Evolutionary conservation across 495 filamentous ascomycete genomes (phyloP), one percentile per base, ranked within the genome.

Genomic region (Hypoxylon intermedium): DNA sequence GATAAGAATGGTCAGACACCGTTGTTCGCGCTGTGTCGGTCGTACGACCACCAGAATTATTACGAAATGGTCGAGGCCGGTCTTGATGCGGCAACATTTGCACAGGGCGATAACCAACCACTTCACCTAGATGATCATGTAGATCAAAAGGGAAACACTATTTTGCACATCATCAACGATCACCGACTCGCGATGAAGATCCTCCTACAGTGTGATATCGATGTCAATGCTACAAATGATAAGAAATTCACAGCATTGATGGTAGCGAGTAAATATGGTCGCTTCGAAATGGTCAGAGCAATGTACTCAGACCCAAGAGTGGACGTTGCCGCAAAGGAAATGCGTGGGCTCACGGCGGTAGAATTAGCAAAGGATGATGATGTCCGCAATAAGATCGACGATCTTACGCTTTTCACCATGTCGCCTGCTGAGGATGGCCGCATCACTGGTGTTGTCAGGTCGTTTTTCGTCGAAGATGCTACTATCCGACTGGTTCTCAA

Each of bases 351-450:
- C 67, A 97, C 93, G 20, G 95, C 95, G 1, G 92, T 98, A 12
- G 95, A 99, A 71, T 78, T 99, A 40, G 95, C 95, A 9, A 99
- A 99, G 69, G 95, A 99, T 69, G 95, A 99, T 67, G 95, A 99
- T 65, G 89, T 99, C 16, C 84, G 95, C 12, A 98, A 98, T 72
- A 85, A 87, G 47, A 97, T 99, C 34, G 95, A 99, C 67, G 94
- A 99, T 67, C 77, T 99, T 52, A 86, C 92, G 3, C 74, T 99
- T 12, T 87, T 98, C 56, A 88, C 90, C 4, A 87, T 86, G 55
- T 79, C 83, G 1, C 82, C 88, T 3, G 85, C 83, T 6, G 73
- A 84, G 0, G 92, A 96, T 53, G 89, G 89, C 6, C 84, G 93
- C 16, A 90, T 92, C 12, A 98, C 94, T 13, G 91, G 91, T 1